phyloP scores from a whole-genome alignment of 192 early-diverging fungal species.

The Podila verticillata region DNA sequence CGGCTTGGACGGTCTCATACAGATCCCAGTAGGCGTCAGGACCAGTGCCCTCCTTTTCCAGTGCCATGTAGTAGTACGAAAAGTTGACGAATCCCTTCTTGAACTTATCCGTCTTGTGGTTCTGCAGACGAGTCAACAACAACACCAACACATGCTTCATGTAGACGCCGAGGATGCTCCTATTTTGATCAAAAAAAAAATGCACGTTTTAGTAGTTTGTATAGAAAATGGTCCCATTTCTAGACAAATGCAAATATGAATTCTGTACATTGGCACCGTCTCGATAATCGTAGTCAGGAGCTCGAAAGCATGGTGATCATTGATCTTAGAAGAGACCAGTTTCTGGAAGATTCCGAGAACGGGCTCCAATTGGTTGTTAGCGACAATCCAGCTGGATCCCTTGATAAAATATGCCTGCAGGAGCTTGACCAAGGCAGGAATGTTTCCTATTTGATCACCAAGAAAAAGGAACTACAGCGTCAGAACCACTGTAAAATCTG shows the following conservation, averaged over 20 bases:
- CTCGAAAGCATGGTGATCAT: slow-evolving; percentile 88
- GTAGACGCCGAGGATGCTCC: slow-evolving; percentile 56
- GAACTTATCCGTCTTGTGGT: slow-evolving; percentile 72
- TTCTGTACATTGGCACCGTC: slow-evolving; percentile 76
- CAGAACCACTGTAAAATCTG: background rate
- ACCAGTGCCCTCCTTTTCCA: slow-evolving; percentile 68
- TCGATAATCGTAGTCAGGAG: slow-evolving; percentile 82
- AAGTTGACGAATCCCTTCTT: slow-evolving; percentile 74
- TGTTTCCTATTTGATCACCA: slow-evolving; percentile 68
- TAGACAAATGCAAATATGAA: slow-evolving; percentile 56
- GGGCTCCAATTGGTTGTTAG: slow-evolving; percentile 76
- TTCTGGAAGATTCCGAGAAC: slow-evolving; percentile 96
- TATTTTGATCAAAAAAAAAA: slow-evolving; percentile 2
- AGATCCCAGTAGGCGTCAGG: slow-evolving; percentile 59
- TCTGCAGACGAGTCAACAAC: slow-evolving; percentile 58
- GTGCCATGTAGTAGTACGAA: slow-evolving; percentile 67
- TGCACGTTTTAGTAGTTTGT: slow-evolving; percentile 13
- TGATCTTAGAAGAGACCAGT: slow-evolving; percentile 81
- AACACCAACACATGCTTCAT: slow-evolving; percentile 57
- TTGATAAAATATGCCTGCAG: slow-evolving; percentile 87
- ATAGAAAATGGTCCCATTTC: slow-evolving; percentile 31
- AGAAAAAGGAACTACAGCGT: background rate
- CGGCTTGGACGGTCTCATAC: slow-evolving; percentile 45
- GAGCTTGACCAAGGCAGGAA: slow-evolving; percentile 92
- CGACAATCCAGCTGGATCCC: slow-evolving; percentile 74